phyloP scores from a whole-genome alignment of 78 protist species.

The Pigoraptor vietnamica region DNA sequence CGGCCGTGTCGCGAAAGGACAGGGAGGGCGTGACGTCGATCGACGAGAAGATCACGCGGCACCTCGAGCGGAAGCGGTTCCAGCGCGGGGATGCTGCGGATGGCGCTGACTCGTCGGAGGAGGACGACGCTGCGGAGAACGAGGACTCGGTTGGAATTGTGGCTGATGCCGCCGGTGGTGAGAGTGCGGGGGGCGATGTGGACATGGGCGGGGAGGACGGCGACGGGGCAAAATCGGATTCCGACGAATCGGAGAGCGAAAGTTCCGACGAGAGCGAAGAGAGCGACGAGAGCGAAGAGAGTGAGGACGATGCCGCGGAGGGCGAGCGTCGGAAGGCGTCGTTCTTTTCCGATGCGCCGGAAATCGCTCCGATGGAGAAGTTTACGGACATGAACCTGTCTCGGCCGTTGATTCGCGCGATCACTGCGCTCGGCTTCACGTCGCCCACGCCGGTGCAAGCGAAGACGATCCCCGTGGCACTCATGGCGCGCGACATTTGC shows the following conservation, averaged over 20 bases:
- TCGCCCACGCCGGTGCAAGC: conserved; percentile 40
- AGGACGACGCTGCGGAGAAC: background rate
- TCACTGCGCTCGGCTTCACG: background rate
- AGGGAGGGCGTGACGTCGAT: background rate
- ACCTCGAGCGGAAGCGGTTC: background rate
- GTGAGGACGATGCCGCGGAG: background rate
- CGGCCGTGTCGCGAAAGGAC: background rate
- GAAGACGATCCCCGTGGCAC: conserved; percentile 29
- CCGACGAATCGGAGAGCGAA: background rate
- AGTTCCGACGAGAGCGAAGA: background rate
- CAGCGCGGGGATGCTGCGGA: background rate
- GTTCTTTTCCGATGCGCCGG: background rate
- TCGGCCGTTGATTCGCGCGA: conserved; percentile 9
- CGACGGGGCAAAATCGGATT: background rate
- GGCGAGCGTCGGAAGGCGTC: background rate
- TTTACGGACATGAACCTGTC: conserved; percentile 24
- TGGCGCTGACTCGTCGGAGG: background rate
- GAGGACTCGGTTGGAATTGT: background rate
- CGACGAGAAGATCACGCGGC: background rate
- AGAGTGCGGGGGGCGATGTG: background rate
- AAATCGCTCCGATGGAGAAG: background rate
- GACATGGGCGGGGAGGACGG: background rate
- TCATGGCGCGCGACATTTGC: conserved; percentile 52
- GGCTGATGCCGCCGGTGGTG: background rate
- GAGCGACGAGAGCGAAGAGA: background rate